These are phyloP conservation scores for Aspergillus nomiae DNA, from an alignment of 2,329 filamentous ascomycete species.

Conservation along the genomic window DNA sequence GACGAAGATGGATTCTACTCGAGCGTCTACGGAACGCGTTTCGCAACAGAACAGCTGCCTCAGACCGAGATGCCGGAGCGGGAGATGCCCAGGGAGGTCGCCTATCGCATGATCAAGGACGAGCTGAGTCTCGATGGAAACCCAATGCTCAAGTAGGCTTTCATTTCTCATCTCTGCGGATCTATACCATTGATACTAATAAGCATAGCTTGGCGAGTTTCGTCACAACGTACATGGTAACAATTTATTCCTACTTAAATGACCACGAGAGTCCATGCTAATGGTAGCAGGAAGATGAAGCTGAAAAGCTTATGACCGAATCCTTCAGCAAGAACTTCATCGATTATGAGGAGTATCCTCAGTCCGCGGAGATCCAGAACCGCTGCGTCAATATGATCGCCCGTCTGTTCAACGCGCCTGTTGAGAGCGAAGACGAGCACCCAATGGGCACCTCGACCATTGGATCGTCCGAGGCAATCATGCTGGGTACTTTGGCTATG, in stretches of 20 bases:
- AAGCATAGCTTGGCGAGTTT: conserved; percentile 76
- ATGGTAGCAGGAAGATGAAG: conserved; percentile 75
- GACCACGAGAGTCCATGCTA: neutral
- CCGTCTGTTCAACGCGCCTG: conserved; percentile 80
- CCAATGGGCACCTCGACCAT: conserved; percentile 86
- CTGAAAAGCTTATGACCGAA: conserved; percentile 92
- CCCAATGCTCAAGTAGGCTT: conserved; percentile 67
- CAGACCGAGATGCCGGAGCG: conserved; percentile 81
- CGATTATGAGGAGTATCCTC: conserved; percentile 82
- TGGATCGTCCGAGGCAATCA: conserved; percentile 75
- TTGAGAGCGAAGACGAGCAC: conserved; percentile 55
- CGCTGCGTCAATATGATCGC: conserved; percentile 91
- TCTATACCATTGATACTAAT: conserved; percentile 6
- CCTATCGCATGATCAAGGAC: conserved; percentile 97
- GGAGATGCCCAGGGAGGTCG: conserved; percentile 89
- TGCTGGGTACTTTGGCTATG: conserved; percentile 71
- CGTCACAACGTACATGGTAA: conserved; percentile 93
- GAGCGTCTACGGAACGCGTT: conserved; percentile 85
- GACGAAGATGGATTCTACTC: conserved; percentile 61
- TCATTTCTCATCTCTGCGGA: neutral
- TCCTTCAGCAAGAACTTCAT: conserved; percentile 95
- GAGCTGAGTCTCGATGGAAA: conserved; percentile 90
- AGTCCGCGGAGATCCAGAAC: conserved; percentile 84
- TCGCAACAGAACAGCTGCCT: conserved; percentile 78
- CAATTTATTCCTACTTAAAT: conserved; percentile 16